These are phyloP conservation scores for Blastobotrys serpentis DNA, from an alignment of 1,139 yeast genomes.

Conservation along the genomic window DNA sequence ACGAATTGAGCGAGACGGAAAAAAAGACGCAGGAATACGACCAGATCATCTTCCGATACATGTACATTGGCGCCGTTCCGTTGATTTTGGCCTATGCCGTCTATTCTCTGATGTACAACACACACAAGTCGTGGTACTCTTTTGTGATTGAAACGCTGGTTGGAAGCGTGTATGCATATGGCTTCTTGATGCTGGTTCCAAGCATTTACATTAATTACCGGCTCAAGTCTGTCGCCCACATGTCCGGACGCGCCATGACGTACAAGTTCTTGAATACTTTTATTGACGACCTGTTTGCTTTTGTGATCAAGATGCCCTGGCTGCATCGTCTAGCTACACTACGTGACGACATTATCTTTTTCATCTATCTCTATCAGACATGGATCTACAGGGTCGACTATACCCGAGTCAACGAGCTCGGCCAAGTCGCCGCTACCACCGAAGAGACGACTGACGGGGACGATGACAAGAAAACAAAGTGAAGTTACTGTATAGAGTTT, in stretches of 20 bases:
- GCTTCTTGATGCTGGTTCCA: conserved; percentile 43
- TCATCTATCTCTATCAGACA: conserved; percentile 42
- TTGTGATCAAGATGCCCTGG: conserved; percentile 43
- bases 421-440: conserved; percentile 41
- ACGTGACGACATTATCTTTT: conserved; percentile 44
- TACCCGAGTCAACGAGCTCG: conserved; percentile 43
- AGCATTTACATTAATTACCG: conserved; percentile 44
- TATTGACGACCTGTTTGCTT: conserved; percentile 45
- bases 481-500: too few relatives aligned
- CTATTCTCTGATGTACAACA: conserved; percentile 41
- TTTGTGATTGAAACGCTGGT: conserved; percentile 43
- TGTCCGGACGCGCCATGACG: conserved; percentile 43
- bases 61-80: conserved; percentile 42
- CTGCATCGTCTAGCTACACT: conserved; percentile 43
- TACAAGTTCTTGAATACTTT: conserved; percentile 45
- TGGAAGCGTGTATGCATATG: conserved; percentile 45
- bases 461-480: conserved; percentile 15
- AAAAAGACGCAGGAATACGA: conserved; percentile 44
- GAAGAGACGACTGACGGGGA: too few relatives aligned
- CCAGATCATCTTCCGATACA: conserved; percentile 42
- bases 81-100: conserved; percentile 40
- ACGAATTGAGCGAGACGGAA: conserved; percentile 40
- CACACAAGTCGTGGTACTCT: conserved; percentile 46
- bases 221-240: conserved; percentile 45
- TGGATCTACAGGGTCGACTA: conserved; percentile 44